Base-by-base conservation (phyloP, 2,329 filamentous ascomycete species). In the Fusarium torulosum region DNA sequence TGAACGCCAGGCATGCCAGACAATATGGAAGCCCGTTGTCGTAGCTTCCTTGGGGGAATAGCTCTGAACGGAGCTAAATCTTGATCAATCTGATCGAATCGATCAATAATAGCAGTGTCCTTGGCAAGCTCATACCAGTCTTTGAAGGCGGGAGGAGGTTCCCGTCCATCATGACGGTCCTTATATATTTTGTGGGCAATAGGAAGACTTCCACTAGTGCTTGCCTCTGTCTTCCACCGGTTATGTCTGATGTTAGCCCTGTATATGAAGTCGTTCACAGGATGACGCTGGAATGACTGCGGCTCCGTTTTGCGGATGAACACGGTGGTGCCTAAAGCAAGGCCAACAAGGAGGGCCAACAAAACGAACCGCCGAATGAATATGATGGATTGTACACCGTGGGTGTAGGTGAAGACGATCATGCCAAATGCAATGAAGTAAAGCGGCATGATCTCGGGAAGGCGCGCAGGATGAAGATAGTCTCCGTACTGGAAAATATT, bases 121-220 rank as follows among this genome's bases (percentile, higher is more conserved):
- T 85, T 86, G 7, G 93, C 92, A 73, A 92, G 93, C 20, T 90
- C 84, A 75, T 90, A 97, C 94, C 94, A 97, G 68, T 89, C 88
- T 72, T 94, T 91, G 72, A 97, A 97, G 59, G 91, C 86, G 1
- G 90, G 91, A 13, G 94, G 94, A 17, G 94, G 93, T 27, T 88
- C 81, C 61, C 93, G 86, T 15, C 88, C 87, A 71, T 91, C 71
- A 59, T 88, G 81, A 7, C 83, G 80, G 46, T 85, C 81, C 46
- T 80, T 79, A 69, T 88, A 88, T 54, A 84, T 79, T 6, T 75
- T 72, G 6, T 83, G 79, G 0, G 85, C 86, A 10, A 83, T 76
- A 1, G 76, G 76, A 4, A 86, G 74, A 14, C 79, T 84, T 13
- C 78, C 78, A 69, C 85, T 87, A 15, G 80, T 78, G 3, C 78